phyloP scores from a whole-genome alignment of 2,329 filamentous ascomycete genomes.

The Aspergillus fischeri region DNA sequence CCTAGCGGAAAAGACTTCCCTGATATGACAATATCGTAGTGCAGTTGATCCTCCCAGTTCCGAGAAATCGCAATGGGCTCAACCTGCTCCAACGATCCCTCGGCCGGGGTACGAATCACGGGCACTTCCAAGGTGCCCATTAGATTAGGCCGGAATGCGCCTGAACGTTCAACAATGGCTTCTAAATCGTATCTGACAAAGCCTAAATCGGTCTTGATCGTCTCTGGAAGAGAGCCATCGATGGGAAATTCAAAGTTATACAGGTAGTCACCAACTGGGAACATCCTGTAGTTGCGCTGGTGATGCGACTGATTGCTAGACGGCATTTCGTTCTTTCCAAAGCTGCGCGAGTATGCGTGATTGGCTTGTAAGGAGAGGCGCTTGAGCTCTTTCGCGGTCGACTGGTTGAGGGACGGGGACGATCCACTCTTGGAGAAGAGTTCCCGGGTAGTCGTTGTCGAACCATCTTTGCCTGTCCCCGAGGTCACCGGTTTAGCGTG shows the following conservation, averaged over 20 bases:
- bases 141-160: conserved; percentile 85
- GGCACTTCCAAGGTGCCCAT: conserved; percentile 76
- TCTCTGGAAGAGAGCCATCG: conserved; percentile 75
- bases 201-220: conserved; percentile 80
- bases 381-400: conserved; percentile 51
- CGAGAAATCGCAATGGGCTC: conserved; percentile 92
- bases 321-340: conserved; percentile 70
- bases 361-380: conserved; percentile 74
- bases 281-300: conserved; percentile 80
- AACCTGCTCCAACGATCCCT: conserved; percentile 82
- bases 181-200: conserved; percentile 86
- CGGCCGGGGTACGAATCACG: conserved; percentile 79
- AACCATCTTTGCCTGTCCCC: conserved; percentile 27
- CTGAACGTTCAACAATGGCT: conserved; percentile 77
- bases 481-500: conserved; percentile 41
- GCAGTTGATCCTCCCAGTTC: conserved; percentile 91
- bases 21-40: conserved; percentile 94
- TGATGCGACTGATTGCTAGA: conserved; percentile 54
- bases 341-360: conserved; percentile 77
- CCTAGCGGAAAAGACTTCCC: conserved; percentile 92
- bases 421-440: conserved; percentile 39
- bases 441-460: conserved; percentile 30
- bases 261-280: conserved; percentile 69
- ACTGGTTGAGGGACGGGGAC: conserved; percentile 41
- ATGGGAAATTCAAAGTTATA: conserved; percentile 79